Conservation (phyloP, 2,329 filamentous ascomycete genomes). For the Fusarium sp. region DNA sequence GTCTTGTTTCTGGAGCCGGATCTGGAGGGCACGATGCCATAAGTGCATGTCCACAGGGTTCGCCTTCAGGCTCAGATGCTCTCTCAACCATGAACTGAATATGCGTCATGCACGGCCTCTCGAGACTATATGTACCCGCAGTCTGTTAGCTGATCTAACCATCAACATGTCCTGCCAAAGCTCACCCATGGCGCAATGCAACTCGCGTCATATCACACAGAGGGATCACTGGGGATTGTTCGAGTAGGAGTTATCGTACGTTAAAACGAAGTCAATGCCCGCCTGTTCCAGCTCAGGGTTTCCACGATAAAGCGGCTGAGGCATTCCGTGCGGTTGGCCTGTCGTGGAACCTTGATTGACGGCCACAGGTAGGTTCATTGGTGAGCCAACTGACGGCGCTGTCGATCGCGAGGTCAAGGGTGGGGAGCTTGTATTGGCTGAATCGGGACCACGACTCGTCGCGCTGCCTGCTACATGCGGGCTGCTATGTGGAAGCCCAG, state of each 20-base stretch:
- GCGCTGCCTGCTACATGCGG: constrained; percentile 52
- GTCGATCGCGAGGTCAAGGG: constrained; percentile 55
- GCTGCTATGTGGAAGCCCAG: constrained; percentile 54
- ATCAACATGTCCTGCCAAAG: constrained; percentile 24
- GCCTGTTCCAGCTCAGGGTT: constrained; percentile 79
- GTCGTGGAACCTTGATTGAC: constrained; percentile 40
- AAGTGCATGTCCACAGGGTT: constrained; percentile 85
- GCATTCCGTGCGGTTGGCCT: constrained; percentile 43
- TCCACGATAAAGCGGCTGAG: constrained; percentile 43
- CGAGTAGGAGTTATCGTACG: constrained; percentile 74
- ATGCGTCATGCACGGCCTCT: constrained; percentile 93
- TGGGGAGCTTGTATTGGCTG: constrained; percentile 57
- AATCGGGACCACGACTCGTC: constrained; percentile 63
- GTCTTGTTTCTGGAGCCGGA: constrained; percentile 58
- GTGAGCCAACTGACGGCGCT: constrained; percentile 50
- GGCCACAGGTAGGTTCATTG: constrained; percentile 31
- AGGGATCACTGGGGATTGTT: constrained; percentile 71
- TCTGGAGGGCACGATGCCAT: constrained; percentile 92
- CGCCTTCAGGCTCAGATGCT: constrained; percentile 65
- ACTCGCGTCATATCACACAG: constrained; percentile 52
- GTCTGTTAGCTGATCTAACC: constrained; percentile 54
- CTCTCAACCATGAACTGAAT: constrained; percentile 78
- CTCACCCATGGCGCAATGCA: constrained; percentile 29
- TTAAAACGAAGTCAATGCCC: constrained; percentile 89
- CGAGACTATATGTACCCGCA: constrained; percentile 70